Evolutionary conservation across 1,139 yeast genomes (phyloP).

Genomic region (Scheffersomyces insectosa): DNA sequence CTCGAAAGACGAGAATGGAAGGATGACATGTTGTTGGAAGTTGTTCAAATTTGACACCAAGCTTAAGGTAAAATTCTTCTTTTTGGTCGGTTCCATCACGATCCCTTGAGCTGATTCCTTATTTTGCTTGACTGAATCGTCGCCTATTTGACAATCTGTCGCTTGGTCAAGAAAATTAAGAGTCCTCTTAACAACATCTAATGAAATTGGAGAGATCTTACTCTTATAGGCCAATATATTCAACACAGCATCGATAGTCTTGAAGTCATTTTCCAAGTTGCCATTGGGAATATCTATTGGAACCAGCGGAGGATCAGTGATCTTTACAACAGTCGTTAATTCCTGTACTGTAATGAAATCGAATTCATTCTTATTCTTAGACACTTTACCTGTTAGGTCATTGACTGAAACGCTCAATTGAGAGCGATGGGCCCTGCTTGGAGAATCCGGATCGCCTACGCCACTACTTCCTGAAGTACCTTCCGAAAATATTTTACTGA

Average conservation of each 20-base stretch:
- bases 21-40: constrained; percentile 15
- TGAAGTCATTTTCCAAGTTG: background rate
- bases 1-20: constrained; percentile 13
- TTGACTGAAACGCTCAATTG: constrained; percentile 6
- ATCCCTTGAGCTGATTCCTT: background rate
- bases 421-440: background rate
- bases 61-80: constrained; percentile 5
- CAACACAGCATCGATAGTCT: constrained; percentile 12
- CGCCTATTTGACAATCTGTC: no score
- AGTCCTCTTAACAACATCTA: constrained; percentile 11
- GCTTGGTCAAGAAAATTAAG: background rate
- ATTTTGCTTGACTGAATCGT: background rate
- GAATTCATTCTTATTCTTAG: constrained; percentile 4
- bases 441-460: background rate
- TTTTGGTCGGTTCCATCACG: background rate
- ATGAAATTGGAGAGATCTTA: constrained; percentile 19
- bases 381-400: constrained; percentile 7
- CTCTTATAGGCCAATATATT: constrained; percentile 26
- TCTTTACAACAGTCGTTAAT: constrained; percentile 9
- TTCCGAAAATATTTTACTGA: constrained; percentile 40
- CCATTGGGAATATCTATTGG: background rate
- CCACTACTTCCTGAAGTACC: background rate
- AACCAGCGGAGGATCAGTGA: background rate
- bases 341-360: constrained; percentile 18
- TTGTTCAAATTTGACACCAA: constrained; percentile 11